Evolutionary conservation across 306 rosid species (phyloP), one percentile per base, ranked within the genome.

Genomic region (Vicia faba): DNA sequence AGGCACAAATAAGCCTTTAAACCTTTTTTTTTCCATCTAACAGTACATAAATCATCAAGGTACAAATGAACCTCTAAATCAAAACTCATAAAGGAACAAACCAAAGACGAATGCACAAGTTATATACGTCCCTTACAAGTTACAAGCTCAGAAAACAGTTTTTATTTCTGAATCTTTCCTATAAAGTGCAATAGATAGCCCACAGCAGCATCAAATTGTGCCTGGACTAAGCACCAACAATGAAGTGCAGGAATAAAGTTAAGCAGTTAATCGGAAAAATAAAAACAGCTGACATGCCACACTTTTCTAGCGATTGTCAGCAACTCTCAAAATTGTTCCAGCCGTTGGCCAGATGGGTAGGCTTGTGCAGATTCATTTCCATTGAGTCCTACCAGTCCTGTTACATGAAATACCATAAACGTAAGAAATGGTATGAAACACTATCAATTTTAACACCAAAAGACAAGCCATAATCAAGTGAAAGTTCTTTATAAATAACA

Each of bases 271-370:
- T 20, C 16, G 54, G 61, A 4, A 69, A 76, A 70, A 36, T 0
- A 3, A 71, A 53, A 56, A 73, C 9, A 33, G 35, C 78, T 70
- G 78, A 65, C 81, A 68, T 50, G 78, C 80, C 44, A 63, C 61
- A 70, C 58, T 73, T 74, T 69, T 45, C 75, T 70, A 63, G 64
- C 12, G 46, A 48, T 54, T 78, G 76, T 78, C 76, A 80, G 79
- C 62, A 75, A 51, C 79, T 70, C 77, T 75, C 85, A 80, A 80
- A 84, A 84, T 80, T 80, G 83, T 75, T 73, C 67, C 63, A 78
- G 85, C 85, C 85, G 60, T 64, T 23, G 69, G 78, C 70, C 77
- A 64, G 57, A 46, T 66, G 40, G 50, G 56, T 28, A 39, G 74
- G 59, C 76, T 73, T 73, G 66, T 55, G 31, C n/a, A 41, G 66